Evolutionary conservation across 179 eudicot species (phyloP), one percentile per base, ranked within the genome.

Genomic region (Actinidia chinensis): DNA sequence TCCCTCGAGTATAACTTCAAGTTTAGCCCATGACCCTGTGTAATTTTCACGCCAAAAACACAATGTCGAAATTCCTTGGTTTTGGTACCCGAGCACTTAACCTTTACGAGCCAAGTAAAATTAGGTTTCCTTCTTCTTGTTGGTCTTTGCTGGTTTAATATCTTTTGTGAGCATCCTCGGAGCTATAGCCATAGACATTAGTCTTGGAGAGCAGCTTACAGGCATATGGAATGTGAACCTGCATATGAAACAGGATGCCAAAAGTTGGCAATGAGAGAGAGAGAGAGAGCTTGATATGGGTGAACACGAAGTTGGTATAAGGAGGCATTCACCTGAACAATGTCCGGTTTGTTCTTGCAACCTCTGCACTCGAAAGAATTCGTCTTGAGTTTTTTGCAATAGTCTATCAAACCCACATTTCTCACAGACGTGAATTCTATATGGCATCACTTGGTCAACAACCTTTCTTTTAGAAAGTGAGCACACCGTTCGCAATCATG

Each of bases 131-230:
- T 85, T 91, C 88, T 87, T 91, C 88, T 91, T 93, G 74, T 80
- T 87, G 67, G 81, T 89, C 85, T 90, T 90, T 25, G 87, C 52
- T 73, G 82, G 76, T 81, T 90, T 91, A 60, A 93, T 81, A 64
- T 93, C 98, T 82, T 91, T 91, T 0, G 93, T 95, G 56, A 92
- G 85, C 99, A 95, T 95, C 79, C 99, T 88, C 12, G 99, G 99
- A 40, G 99, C 98, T 64, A 95, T 93, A 23, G 99, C 99, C 99
- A 93, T 93, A 17, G 99, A 84, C 99, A 95, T 93, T 0, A 95
- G 94, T 95, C 99, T 83, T 95, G 98, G 91, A 95, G 93, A 95
- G 90, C 81, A 95, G 84, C 85, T 95, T 95, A 79, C 98, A 95
- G 13, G 98, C 98, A 78, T 95, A 95, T 1, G 99, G 99, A 36